Evolutionary conservation across 2,329 filamentous ascomycete species (phyloP).

Genomic region (Paecilomyces dactylethromorphus): DNA sequence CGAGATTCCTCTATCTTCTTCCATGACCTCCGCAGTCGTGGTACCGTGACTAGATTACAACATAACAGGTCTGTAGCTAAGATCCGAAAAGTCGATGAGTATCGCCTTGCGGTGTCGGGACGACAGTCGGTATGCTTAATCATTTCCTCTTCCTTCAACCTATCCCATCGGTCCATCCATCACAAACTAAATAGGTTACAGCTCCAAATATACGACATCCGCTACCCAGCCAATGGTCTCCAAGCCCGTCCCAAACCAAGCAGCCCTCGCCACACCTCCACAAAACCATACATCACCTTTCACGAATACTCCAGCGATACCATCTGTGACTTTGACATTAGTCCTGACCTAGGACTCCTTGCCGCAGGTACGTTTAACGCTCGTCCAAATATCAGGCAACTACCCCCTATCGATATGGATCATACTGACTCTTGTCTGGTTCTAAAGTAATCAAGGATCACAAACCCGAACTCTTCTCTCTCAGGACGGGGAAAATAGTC

Average conservation of each 20-base stretch:
- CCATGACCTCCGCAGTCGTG: constrained; percentile 28
- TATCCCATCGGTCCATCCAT: neutral
- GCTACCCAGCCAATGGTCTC: constrained; percentile 23
- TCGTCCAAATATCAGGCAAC: neutral
- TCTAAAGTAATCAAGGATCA: constrained; percentile 24
- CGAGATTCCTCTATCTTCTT: constrained; percentile 28
- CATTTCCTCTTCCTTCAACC: neutral
- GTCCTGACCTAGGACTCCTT: constrained; percentile 28
- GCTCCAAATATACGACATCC: constrained; percentile 38
- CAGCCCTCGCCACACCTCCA: constrained; percentile 18
- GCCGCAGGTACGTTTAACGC: constrained; percentile 25
- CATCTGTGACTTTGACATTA: constrained; percentile 30
- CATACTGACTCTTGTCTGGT: constrained; percentile 1
- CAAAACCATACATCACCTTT: constrained; percentile 30
- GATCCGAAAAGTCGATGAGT: constrained; percentile 28
- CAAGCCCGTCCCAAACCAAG: constrained; percentile 22
- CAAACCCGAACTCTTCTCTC: constrained; percentile 31
- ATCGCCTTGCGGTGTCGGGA: constrained; percentile 29
- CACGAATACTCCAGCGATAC: constrained; percentile 20
- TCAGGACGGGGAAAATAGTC: constrained; percentile 28
- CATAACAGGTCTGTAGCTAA: constrained; percentile 28
- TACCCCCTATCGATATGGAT: neutral
- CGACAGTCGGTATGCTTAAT: constrained; percentile 20
- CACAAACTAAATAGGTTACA: constrained; percentile 6
- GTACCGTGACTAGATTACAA: constrained; percentile 23